Evolutionary conservation across 2,329 filamentous ascomycete species (phyloP), one percentile per base, ranked within the genome.

Genomic region (Aureobasidium uvarum): DNA sequence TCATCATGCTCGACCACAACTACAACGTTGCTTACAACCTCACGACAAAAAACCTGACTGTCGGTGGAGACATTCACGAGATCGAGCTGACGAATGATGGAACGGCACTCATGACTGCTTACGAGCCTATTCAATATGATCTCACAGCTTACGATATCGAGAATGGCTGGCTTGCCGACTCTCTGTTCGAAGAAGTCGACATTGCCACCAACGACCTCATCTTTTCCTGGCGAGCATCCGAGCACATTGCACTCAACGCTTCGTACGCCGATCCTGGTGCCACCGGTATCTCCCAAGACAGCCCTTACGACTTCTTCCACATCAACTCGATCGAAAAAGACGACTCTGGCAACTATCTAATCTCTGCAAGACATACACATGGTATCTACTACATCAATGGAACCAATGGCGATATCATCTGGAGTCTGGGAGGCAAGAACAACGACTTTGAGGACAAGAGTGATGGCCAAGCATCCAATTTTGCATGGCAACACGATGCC

Each of bases 261-360:
- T 71, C 69, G 1, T 73, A 71, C 68, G 72, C 72, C 67, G 65
- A 71, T 69, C 67, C 80, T 55, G 74, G 79, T 23, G 77, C 78
- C 25, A 81, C 79, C 31, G 77, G 77, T 1, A 72, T 72, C 60
- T 68, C 67, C 43, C 68, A 72, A 31, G 69, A 72, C 62, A 71
- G 68, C 18, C 74, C 77, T 0, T 79, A 74, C 68, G 78, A 80
- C 69, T 79, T 72, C 68, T 80, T 78, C 70, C 83, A 85, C 72
- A 80, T 86, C 73, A 85, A 86, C 74, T 82, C 81, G 52, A 73
- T 83, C 60, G 79, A 81, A 67, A 83, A 83, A 68, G 79, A 82
- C 65, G 69, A 74, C 5, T 70, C 77, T 0, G 81, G 79, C 6
- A 78, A 83, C 71, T 83, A 82, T 66, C 73, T 83, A 31, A 77